phyloP scores from a whole-genome alignment of 2,329 filamentous ascomycete species.

The Cryphonectria naterciae region DNA sequence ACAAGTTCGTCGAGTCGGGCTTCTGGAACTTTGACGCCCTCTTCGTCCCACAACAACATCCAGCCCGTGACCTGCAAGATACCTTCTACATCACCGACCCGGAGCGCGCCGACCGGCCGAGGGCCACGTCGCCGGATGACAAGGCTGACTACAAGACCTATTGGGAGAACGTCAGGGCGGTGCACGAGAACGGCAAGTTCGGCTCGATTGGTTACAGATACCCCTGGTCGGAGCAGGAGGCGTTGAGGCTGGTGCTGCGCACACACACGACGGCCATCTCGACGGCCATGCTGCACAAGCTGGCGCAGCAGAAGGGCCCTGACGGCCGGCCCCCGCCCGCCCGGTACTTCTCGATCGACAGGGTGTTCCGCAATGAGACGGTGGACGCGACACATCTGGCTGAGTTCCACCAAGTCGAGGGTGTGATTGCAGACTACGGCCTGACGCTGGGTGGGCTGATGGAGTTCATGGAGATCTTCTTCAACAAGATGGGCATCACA shows the following conservation, averaged over 20 bases:
- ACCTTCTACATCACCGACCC: conserved; percentile 97
- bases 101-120: conserved; percentile 70
- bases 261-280: conserved; percentile 96
- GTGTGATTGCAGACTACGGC: conserved; percentile 95
- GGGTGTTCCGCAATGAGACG: conserved; percentile 95
- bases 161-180: conserved; percentile 83
- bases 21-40: conserved; percentile 99
- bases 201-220: conserved; percentile 97
- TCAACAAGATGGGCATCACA: conserved; percentile 89
- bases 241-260: conserved; percentile 83
- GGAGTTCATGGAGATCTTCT: conserved; percentile 92
- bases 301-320: conserved; percentile 80
- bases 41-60: conserved; percentile 96
- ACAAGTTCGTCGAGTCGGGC: conserved; percentile 90
- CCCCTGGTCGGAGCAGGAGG: conserved; percentile 88
- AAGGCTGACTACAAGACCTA: conserved; percentile 78
- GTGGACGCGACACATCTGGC: conserved; percentile 96
- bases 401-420: conserved; percentile 98
- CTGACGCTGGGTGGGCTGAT: conserved; percentile 91
- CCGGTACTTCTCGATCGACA: conserved; percentile 98
- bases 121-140: conserved; percentile 57
- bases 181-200: conserved; percentile 90
- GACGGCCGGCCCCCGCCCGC: conserved; percentile 68
- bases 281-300: conserved; percentile 86
- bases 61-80: conserved; percentile 94